These are phyloP conservation scores for Crithidia acanthocephali DNA, from an alignment of 208 protist species.

Conservation along the genomic window DNA sequence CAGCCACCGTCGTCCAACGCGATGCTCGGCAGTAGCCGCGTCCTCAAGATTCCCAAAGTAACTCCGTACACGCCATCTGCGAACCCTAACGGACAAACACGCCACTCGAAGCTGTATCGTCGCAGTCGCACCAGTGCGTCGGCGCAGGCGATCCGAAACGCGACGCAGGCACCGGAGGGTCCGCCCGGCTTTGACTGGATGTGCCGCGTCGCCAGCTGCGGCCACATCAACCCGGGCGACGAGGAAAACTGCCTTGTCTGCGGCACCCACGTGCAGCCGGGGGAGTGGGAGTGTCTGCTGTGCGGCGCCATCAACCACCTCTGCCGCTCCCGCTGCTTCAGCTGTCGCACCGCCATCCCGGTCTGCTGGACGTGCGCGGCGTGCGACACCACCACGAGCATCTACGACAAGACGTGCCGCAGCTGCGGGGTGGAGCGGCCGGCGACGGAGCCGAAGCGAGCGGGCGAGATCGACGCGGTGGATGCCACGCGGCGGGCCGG, in stretches of 20 bases:
- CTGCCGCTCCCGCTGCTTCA: conserved; percentile 78
- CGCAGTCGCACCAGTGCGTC: not conserved
- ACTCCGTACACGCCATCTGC: conserved; percentile 9
- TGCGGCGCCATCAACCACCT: conserved; percentile 87
- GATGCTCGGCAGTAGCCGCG: not conserved
- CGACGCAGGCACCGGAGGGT: conserved; percentile 32
- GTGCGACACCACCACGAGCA: conserved; percentile 64
- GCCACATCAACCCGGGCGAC: conserved; percentile 77
- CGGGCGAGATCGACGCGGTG: conserved; percentile 31
- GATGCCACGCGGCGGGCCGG: not conserved
- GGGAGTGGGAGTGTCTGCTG: conserved; percentile 82
- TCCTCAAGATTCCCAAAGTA: conserved; percentile 18
- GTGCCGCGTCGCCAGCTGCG: conserved; percentile 69
- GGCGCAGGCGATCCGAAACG: conserved; percentile 5
- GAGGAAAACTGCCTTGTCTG: conserved; percentile 75
- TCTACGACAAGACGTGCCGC: conserved; percentile 81
- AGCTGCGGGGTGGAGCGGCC: conserved; percentile 52
- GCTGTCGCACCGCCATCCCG: conserved; percentile 67
- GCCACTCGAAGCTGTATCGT: conserved; percentile 28
- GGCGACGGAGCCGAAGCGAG: conserved; percentile 49
- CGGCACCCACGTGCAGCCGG: conserved; percentile 54
- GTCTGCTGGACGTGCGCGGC: conserved; percentile 70
- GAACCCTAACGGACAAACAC: not conserved
- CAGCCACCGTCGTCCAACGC: not conserved
- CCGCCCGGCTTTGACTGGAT: conserved; percentile 90